Evolutionary conservation across 73 alveolate genomes (phyloP).

Genomic region (Tetrahymena thermophila): DNA sequence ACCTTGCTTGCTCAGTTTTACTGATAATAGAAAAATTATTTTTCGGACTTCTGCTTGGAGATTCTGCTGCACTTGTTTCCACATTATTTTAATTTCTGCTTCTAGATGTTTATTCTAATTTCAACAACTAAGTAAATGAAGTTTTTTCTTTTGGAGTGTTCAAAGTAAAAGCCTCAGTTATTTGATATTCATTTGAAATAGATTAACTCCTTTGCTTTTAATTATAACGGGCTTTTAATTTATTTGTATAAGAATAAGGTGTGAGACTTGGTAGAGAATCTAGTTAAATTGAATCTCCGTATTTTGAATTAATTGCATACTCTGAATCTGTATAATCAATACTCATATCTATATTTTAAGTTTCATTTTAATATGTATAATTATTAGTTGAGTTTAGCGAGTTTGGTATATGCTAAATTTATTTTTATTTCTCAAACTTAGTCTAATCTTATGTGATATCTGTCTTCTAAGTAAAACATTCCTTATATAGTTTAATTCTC

Average conservation of each 20-base stretch:
- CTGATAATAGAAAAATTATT: too few relatives aligned
- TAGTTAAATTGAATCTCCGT: not conserved
- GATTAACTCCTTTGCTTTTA: not conserved
- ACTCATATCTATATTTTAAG: not conserved
- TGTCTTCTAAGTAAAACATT: not conserved
- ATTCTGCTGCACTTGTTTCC: not conserved
- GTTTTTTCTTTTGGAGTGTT: not conserved
- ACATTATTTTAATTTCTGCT: too few relatives aligned
- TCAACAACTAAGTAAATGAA: not conserved
- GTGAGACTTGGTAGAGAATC: not conserved
- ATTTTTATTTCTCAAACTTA: not conserved
- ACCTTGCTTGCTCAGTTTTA: too few relatives aligned
- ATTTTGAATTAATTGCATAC: not conserved
- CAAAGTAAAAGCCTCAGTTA: not conserved
- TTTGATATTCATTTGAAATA: not conserved
- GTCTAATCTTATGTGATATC: not conserved
- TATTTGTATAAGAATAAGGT: not conserved
- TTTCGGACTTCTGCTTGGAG: not conserved
- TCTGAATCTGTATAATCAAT: not conserved
- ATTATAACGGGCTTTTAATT: not conserved
- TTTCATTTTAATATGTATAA: not conserved
- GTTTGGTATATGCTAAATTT: not conserved
- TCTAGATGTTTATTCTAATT: not conserved
- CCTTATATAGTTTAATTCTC: not conserved
- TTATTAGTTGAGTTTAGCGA: not conserved